phyloP scores from a whole-genome alignment of 306 rosid genomes.

The Vigna hirtella region DNA sequence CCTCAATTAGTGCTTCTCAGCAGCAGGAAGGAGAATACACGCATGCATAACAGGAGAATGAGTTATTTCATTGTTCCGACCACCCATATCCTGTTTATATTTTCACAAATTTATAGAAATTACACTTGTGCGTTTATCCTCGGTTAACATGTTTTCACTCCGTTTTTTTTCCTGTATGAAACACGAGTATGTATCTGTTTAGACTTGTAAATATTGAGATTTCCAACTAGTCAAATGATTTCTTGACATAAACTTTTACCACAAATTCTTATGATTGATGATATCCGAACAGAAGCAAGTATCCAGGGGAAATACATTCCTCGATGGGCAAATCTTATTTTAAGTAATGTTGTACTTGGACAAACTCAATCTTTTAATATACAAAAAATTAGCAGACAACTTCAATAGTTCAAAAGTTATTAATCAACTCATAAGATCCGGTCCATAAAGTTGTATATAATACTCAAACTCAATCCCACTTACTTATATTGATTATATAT shows the following conservation, averaged over 20 bases:
- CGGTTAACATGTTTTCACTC: constrained; percentile 27
- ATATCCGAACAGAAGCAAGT: not conserved
- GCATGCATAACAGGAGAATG: constrained; percentile 34
- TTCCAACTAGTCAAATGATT: not conserved
- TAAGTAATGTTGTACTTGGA: too few relatives aligned
- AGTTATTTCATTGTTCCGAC: not conserved
- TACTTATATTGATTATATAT: too few relatives aligned
- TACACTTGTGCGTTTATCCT: constrained; percentile 22
- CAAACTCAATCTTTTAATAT: too few relatives aligned
- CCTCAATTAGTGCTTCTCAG: constrained; percentile 45
- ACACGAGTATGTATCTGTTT: not conserved
- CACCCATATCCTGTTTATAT: constrained; percentile 1
- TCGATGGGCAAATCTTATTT: too few relatives aligned
- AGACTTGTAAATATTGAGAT: constrained; percentile 34
- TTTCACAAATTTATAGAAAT: constrained; percentile 26
- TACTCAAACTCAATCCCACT: too few relatives aligned
- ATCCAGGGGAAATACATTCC: not conserved
- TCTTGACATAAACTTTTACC: too few relatives aligned
- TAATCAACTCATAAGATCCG: too few relatives aligned
- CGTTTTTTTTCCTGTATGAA: not conserved
- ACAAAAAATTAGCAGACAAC: too few relatives aligned
- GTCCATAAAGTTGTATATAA: too few relatives aligned
- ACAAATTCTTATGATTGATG: not conserved
- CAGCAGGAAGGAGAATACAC: constrained; percentile 33
- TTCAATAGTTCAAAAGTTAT: too few relatives aligned